These are phyloP conservation scores for Ceratobasidium sp. DNA, from an alignment of 1,284 basidiomycete genomes.

Conservation along the genomic window DNA sequence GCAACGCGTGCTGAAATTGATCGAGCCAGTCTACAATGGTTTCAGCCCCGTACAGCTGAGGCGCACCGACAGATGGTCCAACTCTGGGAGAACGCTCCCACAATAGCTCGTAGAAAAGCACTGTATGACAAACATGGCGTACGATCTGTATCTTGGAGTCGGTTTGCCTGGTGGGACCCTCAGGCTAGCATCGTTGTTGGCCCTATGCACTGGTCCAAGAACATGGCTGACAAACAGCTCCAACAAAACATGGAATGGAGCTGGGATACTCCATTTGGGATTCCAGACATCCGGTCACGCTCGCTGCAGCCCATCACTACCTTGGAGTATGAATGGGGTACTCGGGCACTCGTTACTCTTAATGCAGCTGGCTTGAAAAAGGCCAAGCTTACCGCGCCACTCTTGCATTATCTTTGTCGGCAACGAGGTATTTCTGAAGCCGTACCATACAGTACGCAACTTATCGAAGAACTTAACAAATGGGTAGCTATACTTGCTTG, in stretches of 20 bases:
- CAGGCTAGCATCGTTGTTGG: background rate
- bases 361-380: background rate
- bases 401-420: conserved; percentile 1
- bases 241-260: background rate
- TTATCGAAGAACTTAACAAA: background rate
- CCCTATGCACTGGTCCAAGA: conserved; percentile 13
- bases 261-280: background rate
- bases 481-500: background rate
- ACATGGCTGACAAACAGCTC: background rate
- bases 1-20: background rate
- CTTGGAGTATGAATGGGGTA: background rate
- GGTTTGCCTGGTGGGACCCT: background rate
- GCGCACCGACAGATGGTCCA: background rate
- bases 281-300: background rate
- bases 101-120: background rate
- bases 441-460: background rate
- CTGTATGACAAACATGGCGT: background rate
- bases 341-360: background rate
- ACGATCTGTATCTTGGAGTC: background rate
- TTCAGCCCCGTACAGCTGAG: background rate
- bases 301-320: background rate
- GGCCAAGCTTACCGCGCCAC: background rate
- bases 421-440: background rate
- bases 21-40: background rate
- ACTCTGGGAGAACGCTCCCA: background rate